Evolutionary conservation across 73 alveolate genomes (phyloP), one percentile per base, ranked within the genome.

Genomic region (Tetrahymena thermophila): DNA sequence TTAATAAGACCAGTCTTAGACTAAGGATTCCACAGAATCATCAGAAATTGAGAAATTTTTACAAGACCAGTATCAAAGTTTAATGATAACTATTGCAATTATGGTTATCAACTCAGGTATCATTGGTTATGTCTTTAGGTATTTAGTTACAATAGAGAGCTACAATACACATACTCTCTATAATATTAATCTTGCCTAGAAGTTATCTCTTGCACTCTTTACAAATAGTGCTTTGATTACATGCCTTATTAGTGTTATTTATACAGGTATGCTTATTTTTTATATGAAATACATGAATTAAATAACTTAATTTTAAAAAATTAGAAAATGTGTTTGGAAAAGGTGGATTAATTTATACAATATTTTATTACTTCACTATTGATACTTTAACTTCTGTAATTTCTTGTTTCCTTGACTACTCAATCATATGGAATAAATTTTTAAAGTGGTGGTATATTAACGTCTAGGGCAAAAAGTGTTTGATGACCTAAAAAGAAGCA

Each of bases 311-410:
- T 10, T 56, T 56, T 23, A 6, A 56, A n/a, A 89, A 85, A 84
- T 35, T 35, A 85, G 96, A 93, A n/a, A 84, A 85, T 43, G 94
- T 94, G 11, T 94, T 85, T 31, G 84, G 85, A 16, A 83, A 94
- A 21, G 96, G 96, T n/a, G 96, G 96, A 38, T 55, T 94, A 16
- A 37, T 93, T 11, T 94, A 94, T 34, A 94, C 93, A n/a, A 84
- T 94, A 34, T 85, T 94, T 35, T 94, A 94, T n/a, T 94, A 85
- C 43, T 94, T 94, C 44, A 84, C 93, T 10, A 38, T 83, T 0
- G 93, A 94, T 40, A 42, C 95, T 7, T 23, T 94, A 16, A 40
- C 93, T 43, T 85, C 96, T 8, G 93, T 94, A 0, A 43, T 94
- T 38, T 38, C 93, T 84, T 34, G 85, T 28, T 28, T 94, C 50